These are phyloP conservation scores for Veloboletus limbatus DNA, from an alignment of 1,284 basidiomycete species.

Conservation along the genomic window DNA sequence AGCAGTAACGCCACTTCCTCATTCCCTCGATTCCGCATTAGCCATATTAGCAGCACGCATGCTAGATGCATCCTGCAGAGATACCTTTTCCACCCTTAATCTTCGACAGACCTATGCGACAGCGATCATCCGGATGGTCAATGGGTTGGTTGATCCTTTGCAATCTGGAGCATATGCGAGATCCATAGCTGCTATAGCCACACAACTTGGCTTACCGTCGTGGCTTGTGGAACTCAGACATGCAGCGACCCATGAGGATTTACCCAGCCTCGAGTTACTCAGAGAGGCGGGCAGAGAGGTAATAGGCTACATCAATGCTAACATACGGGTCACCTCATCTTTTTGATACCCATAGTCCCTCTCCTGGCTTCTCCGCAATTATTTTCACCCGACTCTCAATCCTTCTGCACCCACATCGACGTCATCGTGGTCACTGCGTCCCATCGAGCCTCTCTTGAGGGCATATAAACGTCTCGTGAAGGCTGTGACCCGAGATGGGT, in stretches of 20 bases:
- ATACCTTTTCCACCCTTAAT: constrained; percentile 33
- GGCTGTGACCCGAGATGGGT: constrained; percentile 55
- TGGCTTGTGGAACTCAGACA: constrained; percentile 96
- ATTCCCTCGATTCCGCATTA: constrained; percentile 70
- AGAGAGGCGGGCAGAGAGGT: constrained; percentile 76
- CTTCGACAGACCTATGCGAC: constrained; percentile 70
- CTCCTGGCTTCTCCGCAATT: constrained; percentile 77
- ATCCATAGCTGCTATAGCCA: constrained; percentile 86
- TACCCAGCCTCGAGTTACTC: constrained; percentile 82
- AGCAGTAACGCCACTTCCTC: constrained; percentile 66
- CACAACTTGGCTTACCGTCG: constrained; percentile 79
- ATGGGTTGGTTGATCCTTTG: constrained; percentile 91
- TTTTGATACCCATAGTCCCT: constrained; percentile 51
- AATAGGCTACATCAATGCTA: constrained; percentile 2
- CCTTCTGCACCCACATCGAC: constrained; percentile 42
- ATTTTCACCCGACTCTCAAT: constrained; percentile 74
- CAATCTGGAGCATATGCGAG: constrained; percentile 87
- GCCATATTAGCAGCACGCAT: constrained; percentile 63
- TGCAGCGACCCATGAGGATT: constrained; percentile 93
- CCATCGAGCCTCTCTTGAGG: constrained; percentile 58
- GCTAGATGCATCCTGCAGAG: constrained; percentile 43
- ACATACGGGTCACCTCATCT: constrained; percentile 7
- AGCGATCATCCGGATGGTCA: constrained; percentile 87
- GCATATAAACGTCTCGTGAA: constrained; percentile 71
- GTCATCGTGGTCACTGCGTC: constrained; percentile 39